Evolutionary conservation across 352 stramenopile species (phyloP).

Genomic region (Lagenidium giganteum): DNA sequence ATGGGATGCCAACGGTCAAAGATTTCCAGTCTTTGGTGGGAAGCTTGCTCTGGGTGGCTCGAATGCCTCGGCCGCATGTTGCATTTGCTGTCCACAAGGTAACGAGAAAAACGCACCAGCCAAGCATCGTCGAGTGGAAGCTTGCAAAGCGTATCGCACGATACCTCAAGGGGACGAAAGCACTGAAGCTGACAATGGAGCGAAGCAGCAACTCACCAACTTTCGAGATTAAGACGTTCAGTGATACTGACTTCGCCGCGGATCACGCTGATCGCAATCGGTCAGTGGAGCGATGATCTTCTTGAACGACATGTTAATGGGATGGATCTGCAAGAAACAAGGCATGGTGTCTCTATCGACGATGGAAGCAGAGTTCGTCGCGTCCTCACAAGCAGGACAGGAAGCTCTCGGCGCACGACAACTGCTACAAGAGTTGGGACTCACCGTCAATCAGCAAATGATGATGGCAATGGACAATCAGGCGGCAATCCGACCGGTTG

Average conservation of each 20-base stretch:
- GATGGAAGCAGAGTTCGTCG: constrained; percentile 19
- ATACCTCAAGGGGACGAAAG: constrained; percentile 20
- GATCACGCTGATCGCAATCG: constrained; percentile 17
- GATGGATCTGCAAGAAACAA: constrained; percentile 16
- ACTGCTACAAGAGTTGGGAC: constrained; percentile 6
- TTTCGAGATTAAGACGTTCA: constrained; percentile 9
- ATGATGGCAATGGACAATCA: constrained; percentile 10
- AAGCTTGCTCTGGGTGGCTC: constrained; percentile 22
- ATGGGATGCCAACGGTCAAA: constrained; percentile 7
- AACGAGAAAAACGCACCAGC: constrained; percentile 12
- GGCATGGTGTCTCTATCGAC: constrained; percentile 10
- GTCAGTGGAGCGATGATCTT: constrained; percentile 9
- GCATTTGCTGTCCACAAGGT: constrained; percentile 17
- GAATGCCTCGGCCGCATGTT: constrained; percentile 22
- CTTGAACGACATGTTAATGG: constrained; percentile 11
- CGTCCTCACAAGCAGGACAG: not conserved
- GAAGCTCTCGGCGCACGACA: constrained; percentile 8
- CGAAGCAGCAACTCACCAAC: not conserved
- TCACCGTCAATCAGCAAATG: not conserved
- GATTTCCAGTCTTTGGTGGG: constrained; percentile 31
- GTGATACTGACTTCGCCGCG: constrained; percentile 16
- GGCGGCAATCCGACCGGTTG: constrained; percentile 5
- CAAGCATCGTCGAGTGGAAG: constrained; percentile 5
- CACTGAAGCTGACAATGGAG: constrained; percentile 8
- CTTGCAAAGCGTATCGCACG: constrained; percentile 14